Evolutionary conservation across 768 basidiomycete genomes (phyloP).

Genomic region (Sporobolomyces pararoseus): DNA sequence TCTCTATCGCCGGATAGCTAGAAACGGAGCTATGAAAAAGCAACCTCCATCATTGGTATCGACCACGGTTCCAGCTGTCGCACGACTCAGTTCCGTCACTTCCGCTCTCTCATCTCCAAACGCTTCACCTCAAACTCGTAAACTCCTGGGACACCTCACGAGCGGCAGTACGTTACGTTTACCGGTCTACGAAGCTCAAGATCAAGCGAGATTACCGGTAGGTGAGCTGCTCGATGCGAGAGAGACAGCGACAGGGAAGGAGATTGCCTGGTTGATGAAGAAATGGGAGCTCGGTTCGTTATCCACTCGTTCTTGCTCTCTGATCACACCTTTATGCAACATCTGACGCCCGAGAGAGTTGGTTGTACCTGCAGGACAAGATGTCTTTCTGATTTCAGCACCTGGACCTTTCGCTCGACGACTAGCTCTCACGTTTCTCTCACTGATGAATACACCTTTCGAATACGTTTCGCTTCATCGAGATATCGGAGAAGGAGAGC

Average conservation of each 20-base stretch:
- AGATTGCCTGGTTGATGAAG: constrained; percentile 24
- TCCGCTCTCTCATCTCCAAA: background rate
- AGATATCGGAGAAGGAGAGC: constrained; percentile 31
- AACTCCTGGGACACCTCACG: constrained; percentile 24
- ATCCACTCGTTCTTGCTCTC: background rate
- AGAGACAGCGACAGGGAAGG: background rate
- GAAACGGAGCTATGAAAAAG: background rate
- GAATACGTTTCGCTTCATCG: constrained; percentile 34
- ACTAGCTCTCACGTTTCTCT: constrained; percentile 34
- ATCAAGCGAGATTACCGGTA: background rate
- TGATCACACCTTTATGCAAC: background rate
- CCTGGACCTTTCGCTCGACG: constrained; percentile 30
- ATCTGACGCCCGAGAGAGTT: too few species aligned
- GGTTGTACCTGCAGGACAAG: constrained; percentile 27
- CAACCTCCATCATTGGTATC: background rate
- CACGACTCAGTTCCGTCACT: background rate
- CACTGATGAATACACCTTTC: constrained; percentile 26
- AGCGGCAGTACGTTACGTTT: background rate
- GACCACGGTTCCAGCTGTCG: background rate
- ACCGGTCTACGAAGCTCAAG: constrained; percentile 20
- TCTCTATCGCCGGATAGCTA: too few species aligned
- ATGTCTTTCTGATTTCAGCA: constrained; percentile 26
- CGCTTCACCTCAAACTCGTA: background rate
- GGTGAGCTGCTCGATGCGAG: background rate
- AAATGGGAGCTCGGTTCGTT: constrained; percentile 21